Evolutionary conservation across 257 asterid species (phyloP), one percentile per base, ranked within the genome.

Genomic region (Primulina huaijiensis): DNA sequence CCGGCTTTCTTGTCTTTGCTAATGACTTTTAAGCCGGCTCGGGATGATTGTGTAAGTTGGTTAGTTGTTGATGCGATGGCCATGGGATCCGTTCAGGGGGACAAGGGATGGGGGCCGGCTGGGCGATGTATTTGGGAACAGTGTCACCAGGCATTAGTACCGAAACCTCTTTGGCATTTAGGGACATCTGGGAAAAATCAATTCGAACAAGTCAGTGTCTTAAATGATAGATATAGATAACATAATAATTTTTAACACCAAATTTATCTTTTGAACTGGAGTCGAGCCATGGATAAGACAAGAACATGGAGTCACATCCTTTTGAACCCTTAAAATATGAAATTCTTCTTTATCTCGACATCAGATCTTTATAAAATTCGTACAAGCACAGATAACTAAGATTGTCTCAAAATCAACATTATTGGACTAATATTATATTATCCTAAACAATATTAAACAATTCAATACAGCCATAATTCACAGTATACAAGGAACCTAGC

Each of bases 71-170:
- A 76, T 80, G 93, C 11, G 72, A 65, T 43, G 93, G 96, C 88
- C 90, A 86, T 20, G 82, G 79, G 33, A 74, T 59, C 55, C 90
- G 95, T 62, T 83, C 89, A 0, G 92, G 91, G 21, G 89, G 92
- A 68, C 95, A 89, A 8, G 96, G 92, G 34, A 84, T 83, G 0
- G 98, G 98, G 69, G 89, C 96, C n/a, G 90, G 97, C 75, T 86
- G 81, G 12, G 96, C 98, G 3, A 92, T 85, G 31, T 89, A 92
- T 14, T 96, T 92, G 19, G 98, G 96, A 43, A 86, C 68, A 0
- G 67, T 82, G 65, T 92, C 80, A 30, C 98, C 98, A 0, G 98
- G 98, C 98, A 92, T 92, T 74, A 92, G 60, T 70, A 92, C 98
- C 1, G 96, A 85, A 7, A 87, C 87, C 79, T 92, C 98, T 82